Conservation (phyloP, 179 eudicot species). For the Vitellaria paradoxa region DNA sequence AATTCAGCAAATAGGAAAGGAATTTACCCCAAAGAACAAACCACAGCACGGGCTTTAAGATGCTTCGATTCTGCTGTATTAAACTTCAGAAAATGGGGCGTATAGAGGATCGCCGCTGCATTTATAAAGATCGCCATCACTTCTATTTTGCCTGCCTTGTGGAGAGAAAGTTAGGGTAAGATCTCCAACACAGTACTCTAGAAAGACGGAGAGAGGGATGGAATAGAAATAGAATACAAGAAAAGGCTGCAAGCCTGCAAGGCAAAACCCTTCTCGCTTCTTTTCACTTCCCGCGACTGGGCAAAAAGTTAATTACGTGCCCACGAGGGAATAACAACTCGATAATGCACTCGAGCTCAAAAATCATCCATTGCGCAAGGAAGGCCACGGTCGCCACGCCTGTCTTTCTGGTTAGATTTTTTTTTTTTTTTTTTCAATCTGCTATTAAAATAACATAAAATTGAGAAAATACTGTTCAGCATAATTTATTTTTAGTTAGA, state of each 20-base stretch:
- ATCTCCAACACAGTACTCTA: neutral
- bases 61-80: constrained; percentile 6
- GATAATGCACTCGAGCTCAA: too few species aligned
- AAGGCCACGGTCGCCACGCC: too few species aligned
- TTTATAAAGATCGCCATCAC: neutral
- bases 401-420: too few species aligned
- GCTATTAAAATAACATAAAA: too few species aligned
- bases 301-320: too few species aligned
- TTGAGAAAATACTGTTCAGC: too few species aligned
- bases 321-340: too few species aligned
- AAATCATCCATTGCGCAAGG: too few species aligned
- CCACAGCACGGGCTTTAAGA: neutral
- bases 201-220: neutral
- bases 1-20: neutral
- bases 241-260: neutral
- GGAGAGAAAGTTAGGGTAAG: neutral
- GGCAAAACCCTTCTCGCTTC: too few species aligned
- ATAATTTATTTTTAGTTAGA: too few species aligned
- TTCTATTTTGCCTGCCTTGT: neutral
- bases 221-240: neutral
- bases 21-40: constrained; percentile 34
- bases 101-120: neutral
- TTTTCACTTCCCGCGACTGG: too few species aligned
- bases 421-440: too few species aligned
- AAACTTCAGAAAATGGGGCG: neutral